phyloP scores from a whole-genome alignment of 306 rosid species.

The Vigna hirtella region DNA sequence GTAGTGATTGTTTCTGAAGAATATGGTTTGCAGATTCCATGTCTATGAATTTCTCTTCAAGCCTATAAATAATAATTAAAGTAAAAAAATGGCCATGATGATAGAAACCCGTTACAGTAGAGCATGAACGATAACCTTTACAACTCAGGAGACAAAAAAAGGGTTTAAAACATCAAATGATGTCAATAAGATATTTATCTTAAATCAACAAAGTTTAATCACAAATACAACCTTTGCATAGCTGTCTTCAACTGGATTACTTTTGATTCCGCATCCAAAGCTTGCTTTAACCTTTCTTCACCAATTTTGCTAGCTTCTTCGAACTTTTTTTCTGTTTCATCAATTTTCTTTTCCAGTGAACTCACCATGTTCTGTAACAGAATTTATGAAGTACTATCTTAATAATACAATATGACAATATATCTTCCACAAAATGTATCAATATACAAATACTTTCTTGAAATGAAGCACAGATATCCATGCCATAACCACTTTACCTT shows the following conservation, averaged over 20 bases:
- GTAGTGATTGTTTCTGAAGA: conserved; percentile 65
- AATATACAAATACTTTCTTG: conserved; percentile 20
- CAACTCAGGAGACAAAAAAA: conserved; percentile 1
- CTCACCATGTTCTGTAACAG: conserved; percentile 69
- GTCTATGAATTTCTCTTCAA: conserved; percentile 81
- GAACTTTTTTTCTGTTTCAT: conserved; percentile 77
- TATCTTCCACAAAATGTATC: conserved; percentile 14
- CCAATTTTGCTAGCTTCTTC: conserved; percentile 76
- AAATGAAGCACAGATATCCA: conserved; percentile 23
- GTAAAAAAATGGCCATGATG: conserved; percentile 35
- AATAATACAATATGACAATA: conserved; percentile 38
- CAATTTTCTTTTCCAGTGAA: conserved; percentile 82
- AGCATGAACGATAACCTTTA: neutral
- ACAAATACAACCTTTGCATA: conserved; percentile 75
- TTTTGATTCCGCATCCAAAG: conserved; percentile 83
- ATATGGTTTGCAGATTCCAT: conserved; percentile 70
- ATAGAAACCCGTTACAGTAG: neutral
- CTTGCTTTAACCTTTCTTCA: conserved; percentile 90
- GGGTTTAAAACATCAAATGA: conserved; percentile 14
- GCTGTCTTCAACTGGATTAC: conserved; percentile 73
- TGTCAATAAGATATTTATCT: conserved; percentile 28
- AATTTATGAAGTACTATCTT: conserved; percentile 38
- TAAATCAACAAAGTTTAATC: conserved; percentile 23
- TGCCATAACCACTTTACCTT: conserved; percentile 59
- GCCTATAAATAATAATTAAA: conserved; percentile 56